These are phyloP conservation scores for Fusarium liriodendri DNA, from an alignment of 2,329 filamentous ascomycete genomes.

Conservation along the genomic window DNA sequence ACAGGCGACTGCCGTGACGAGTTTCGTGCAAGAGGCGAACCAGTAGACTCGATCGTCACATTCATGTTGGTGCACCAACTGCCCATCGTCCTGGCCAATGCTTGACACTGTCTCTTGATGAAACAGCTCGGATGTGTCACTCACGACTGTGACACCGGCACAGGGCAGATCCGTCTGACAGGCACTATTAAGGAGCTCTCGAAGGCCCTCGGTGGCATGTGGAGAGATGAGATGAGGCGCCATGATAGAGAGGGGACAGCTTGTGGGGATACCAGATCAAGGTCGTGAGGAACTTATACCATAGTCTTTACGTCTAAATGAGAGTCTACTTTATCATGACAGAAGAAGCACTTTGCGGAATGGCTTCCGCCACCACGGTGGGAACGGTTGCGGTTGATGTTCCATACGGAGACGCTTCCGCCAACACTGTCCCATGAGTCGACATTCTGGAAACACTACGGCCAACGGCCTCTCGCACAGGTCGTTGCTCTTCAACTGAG, in stretches of 20 bases:
- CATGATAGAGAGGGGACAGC: neutral
- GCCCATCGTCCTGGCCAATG: neutral
- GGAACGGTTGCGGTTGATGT: neutral
- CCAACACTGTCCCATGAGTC: neutral
- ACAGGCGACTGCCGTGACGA: neutral
- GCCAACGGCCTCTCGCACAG: neutral
- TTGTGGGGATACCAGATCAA: neutral
- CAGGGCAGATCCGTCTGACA: neutral
- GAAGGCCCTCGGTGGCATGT: neutral
- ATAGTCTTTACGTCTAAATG: neutral
- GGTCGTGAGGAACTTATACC: neutral
- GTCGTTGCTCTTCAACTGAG: neutral
- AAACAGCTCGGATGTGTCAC: neutral
- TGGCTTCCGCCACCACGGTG: neutral
- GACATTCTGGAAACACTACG: neutral
- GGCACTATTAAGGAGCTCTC: neutral
- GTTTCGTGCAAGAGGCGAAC: neutral
- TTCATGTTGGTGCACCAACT: neutral
- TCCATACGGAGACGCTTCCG: neutral
- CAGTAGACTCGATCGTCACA: neutral
- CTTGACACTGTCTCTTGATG: neutral
- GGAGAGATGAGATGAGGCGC: neutral
- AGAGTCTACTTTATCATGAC: neutral
- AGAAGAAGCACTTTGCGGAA: neutral
- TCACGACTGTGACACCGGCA: neutral